Percentiles rank a stretch among this genome's conserved stretches.
Conservation (phyloP, 805 yeast genomes). For the Helenozyma rhizophorensis region DNA sequence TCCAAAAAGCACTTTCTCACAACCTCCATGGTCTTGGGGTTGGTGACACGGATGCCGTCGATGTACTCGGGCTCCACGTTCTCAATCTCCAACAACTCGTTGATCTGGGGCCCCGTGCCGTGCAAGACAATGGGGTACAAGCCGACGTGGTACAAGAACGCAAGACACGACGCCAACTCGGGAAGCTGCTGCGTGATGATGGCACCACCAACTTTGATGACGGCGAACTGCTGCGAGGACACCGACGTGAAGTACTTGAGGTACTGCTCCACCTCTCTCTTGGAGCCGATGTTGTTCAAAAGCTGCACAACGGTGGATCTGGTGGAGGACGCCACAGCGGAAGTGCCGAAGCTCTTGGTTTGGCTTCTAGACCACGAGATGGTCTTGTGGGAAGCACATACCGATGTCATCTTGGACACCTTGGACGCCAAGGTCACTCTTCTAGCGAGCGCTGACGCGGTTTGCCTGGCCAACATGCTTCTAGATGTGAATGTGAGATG, state of each 20-base stretch:
- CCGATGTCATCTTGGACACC: neutral
- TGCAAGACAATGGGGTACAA: constrained; percentile 94
- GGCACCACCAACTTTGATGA: constrained; percentile 98
- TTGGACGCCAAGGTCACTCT: constrained; percentile 6
- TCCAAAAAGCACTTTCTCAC: constrained; percentile 94
- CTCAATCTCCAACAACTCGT: constrained; percentile 85
- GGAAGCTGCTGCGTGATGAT: constrained; percentile 92
- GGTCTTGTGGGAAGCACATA: too few species aligned
- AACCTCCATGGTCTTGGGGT: constrained; percentile 90
- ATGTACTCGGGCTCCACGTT: constrained; percentile 94
- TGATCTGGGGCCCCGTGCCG: constrained; percentile 99
- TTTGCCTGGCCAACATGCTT: constrained; percentile 11
- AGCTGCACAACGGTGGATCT: constrained; percentile 94
- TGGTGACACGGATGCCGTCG: constrained; percentile 96
- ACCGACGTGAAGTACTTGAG: constrained; percentile 95
- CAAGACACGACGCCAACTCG: constrained; percentile 91
- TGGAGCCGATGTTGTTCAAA: constrained; percentile 92
- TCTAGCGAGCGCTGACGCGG: constrained; percentile 7
- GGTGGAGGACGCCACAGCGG: constrained; percentile 45
- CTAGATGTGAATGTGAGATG: too few species aligned
- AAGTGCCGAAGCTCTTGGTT: neutral
- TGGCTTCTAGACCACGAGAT: too few species aligned
- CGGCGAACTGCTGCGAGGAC: constrained; percentile 95
- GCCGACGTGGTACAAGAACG: constrained; percentile 95
- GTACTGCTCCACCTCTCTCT: constrained; percentile 97